Evolutionary conservation across 2,329 filamentous ascomycete species (phyloP).

Genomic region (Fusarium sp.): DNA sequence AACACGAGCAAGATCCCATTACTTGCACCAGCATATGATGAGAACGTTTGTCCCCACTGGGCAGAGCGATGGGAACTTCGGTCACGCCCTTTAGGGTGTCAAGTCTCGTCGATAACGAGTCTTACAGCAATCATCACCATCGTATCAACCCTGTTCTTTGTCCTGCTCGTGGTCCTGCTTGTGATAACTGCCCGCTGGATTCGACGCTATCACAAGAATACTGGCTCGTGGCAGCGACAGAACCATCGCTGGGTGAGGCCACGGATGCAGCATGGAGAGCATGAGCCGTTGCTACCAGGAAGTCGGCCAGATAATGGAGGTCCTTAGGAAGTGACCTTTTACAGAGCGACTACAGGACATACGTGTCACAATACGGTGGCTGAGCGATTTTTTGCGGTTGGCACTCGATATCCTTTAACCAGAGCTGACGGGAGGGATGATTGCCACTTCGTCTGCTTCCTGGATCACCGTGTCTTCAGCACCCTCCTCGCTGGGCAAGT

Average conservation of each 20-base stretch:
- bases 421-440: constrained; percentile 89
- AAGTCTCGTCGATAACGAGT: constrained; percentile 52
- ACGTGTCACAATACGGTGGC: constrained; percentile 1
- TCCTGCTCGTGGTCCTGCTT: constrained; percentile 43
- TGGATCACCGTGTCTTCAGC: constrained; percentile 64
- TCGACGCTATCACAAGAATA: constrained; percentile 37
- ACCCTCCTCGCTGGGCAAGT: constrained; percentile 65
- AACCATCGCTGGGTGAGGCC: constrained; percentile 28
- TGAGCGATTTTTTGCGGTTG: constrained; percentile 26
- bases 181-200: constrained; percentile 38
- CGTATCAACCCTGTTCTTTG: constrained; percentile 45
- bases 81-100: constrained; percentile 52
- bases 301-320: constrained; percentile 8
- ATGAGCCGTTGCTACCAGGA: constrained; percentile 48
- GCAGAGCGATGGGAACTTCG: constrained; percentile 56
- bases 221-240: constrained; percentile 34
- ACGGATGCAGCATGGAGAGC: constrained; percentile 42
- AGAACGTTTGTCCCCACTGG: constrained; percentile 64
- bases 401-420: constrained; percentile 62
- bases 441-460: constrained; percentile 84
- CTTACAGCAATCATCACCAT: constrained; percentile 48
- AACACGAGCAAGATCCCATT: constrained; percentile 59
- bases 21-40: constrained; percentile 63
- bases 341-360: constrained; percentile 21
- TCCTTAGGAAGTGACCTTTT: constrained; percentile 8